Conservation (phyloP, 768 basidiomycete species). For the Mycena galopus region DNA sequence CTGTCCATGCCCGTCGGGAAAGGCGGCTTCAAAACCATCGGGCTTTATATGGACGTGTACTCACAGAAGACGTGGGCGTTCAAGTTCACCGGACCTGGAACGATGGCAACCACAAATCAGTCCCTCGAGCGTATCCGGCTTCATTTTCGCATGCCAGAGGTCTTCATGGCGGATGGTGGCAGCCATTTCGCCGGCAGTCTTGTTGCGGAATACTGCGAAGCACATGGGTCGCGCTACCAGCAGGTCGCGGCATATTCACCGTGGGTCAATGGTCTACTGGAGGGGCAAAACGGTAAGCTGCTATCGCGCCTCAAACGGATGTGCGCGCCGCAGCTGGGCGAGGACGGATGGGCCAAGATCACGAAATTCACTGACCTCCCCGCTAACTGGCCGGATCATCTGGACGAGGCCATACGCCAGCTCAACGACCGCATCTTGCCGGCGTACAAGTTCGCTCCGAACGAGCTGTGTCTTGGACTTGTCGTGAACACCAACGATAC, state of each 20-base stretch:
- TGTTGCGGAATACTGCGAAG: not conserved
- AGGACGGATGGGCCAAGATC: conserved; percentile 27
- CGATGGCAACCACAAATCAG: conserved; percentile 7
- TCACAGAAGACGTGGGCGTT: conserved; percentile 24
- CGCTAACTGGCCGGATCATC: conserved; percentile 42
- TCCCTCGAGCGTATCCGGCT: conserved; percentile 16
- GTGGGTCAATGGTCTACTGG: conserved; percentile 42
- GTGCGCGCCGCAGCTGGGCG: conserved; percentile 40
- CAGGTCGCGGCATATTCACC: conserved; percentile 40
- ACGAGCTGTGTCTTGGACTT: not conserved
- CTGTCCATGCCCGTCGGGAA: conserved; percentile 27
- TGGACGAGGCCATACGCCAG: conserved; percentile 35
- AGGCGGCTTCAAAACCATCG: conserved; percentile 24
- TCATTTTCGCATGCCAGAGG: conserved; percentile 24
- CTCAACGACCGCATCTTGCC: conserved; percentile 24
- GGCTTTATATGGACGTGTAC: conserved; percentile 19
- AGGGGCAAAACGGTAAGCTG: conserved; percentile 42
- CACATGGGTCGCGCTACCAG: not conserved
- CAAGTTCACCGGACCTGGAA: conserved; percentile 11
- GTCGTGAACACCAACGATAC: conserved; percentile 11
- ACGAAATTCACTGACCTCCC: conserved; percentile 27
- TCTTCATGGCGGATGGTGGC: conserved; percentile 25
- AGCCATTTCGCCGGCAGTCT: not conserved
- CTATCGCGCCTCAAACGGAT: conserved; percentile 35
- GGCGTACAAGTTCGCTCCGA: not conserved